A percentile compares a stretch with the other conserved stretches of the same genome.
These are phyloP conservation scores for Vickermania ingenoplastis DNA, from an alignment of 208 protist genomes.

Conservation along the genomic window DNA sequence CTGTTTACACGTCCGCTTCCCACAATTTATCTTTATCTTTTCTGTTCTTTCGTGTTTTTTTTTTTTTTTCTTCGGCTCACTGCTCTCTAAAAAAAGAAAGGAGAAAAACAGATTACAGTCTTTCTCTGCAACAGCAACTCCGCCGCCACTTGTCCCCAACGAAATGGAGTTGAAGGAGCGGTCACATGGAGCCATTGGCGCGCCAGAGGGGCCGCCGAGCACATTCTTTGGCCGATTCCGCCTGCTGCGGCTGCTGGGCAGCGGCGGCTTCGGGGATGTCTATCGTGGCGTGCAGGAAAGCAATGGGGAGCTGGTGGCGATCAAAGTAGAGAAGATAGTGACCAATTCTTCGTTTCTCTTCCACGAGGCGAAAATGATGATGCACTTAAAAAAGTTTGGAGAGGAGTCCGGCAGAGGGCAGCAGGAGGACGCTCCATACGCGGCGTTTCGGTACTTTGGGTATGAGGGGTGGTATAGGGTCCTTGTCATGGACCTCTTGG, in stretches of 20 bases:
- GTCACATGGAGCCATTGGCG: not conserved
- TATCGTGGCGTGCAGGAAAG: slow-evolving; percentile 72
- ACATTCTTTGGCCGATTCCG: slow-evolving; percentile 66
- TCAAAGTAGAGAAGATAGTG: slow-evolving; percentile 78
- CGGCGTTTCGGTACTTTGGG: slow-evolving; percentile 95
- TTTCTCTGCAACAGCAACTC: not conserved
- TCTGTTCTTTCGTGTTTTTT: not conserved
- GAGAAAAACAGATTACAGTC: too few species aligned
- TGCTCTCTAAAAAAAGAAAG: too few species aligned
- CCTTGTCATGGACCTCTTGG: slow-evolving; percentile 98
- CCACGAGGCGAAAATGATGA: slow-evolving; percentile 94
- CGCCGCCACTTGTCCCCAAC: not conserved
- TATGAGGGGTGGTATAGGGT: slow-evolving; percentile 97
- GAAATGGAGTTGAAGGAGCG: not conserved
- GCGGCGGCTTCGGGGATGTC: slow-evolving; percentile 98
- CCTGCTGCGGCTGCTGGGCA: slow-evolving; percentile 82
- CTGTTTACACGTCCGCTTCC: not conserved
- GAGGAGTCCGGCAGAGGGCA: slow-evolving; percentile 27
- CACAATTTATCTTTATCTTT: not conserved
- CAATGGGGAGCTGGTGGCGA: slow-evolving; percentile 45
- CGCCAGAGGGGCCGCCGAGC: not conserved
- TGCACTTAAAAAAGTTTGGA: slow-evolving; percentile 62
- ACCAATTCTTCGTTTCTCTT: slow-evolving; percentile 94
- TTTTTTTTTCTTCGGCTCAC: not conserved
- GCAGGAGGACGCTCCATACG: slow-evolving; percentile 86